These are phyloP conservation scores for Passiflora organensis DNA, from an alignment of 345 rosid species.

Conservation along the genomic window DNA sequence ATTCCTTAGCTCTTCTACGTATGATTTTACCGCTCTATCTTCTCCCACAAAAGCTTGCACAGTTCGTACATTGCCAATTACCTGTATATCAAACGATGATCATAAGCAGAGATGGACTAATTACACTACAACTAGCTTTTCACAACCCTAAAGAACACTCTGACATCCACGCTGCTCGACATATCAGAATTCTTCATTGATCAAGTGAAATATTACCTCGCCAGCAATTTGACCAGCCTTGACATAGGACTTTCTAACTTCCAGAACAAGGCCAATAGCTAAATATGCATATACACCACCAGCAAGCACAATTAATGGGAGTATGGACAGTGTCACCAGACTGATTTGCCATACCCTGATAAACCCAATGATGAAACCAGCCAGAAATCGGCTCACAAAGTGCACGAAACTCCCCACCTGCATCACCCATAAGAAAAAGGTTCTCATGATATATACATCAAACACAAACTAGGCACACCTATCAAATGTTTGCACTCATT, in stretches of 20 bases:
- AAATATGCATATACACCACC: constrained; percentile 75
- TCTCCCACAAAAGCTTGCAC: constrained; percentile 87
- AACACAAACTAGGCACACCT: too few species aligned
- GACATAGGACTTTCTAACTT: constrained; percentile 67
- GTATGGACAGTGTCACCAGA: constrained; percentile 75
- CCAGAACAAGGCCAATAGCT: constrained; percentile 63
- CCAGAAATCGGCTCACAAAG: constrained; percentile 68
- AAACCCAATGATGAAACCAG: constrained; percentile 73
- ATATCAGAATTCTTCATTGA: too few species aligned
- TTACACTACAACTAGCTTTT: too few species aligned
- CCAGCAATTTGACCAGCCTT: constrained; percentile 84
- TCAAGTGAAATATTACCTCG: constrained; percentile 41
- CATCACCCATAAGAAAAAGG: neutral
- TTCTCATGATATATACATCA: neutral
- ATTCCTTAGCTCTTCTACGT: constrained; percentile 50
- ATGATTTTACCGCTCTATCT: constrained; percentile 62
- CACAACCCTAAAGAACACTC: too few species aligned
- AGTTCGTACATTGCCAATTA: constrained; percentile 76
- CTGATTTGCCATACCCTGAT: constrained; percentile 78
- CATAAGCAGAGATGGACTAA: too few species aligned
- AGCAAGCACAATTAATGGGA: constrained; percentile 75
- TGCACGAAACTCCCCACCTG: constrained; percentile 90
- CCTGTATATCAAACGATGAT: constrained; percentile 25
- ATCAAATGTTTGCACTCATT: too few species aligned
- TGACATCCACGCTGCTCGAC: too few species aligned